A percentile compares a stretch with the other conserved stretches of the same genome.
Evolutionary conservation across 2,329 filamentous ascomycete genomes (phyloP).

Genomic region (Stagonosporopsis vannaccii): DNA sequence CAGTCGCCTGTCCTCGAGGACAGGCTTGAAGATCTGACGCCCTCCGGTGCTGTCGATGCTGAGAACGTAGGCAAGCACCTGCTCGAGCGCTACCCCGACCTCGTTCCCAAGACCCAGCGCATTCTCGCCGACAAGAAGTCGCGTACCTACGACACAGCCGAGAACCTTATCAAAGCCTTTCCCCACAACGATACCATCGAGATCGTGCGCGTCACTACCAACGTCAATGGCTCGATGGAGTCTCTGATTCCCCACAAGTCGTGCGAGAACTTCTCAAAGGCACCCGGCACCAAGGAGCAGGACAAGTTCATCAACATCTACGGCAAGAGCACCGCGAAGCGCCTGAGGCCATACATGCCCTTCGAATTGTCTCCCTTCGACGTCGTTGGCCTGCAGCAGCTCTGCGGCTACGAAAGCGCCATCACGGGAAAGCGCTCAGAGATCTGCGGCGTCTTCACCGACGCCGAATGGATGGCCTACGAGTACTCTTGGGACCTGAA

Average conservation of each 20-base stretch:
- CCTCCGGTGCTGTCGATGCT: conserved; percentile 56
- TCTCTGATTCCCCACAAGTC: conserved; percentile 45
- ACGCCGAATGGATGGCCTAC: conserved; percentile 69
- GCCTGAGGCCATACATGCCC: conserved; percentile 33
- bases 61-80: conserved; percentile 68
- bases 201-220: conserved; percentile 42
- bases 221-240: conserved; percentile 40
- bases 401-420: conserved; percentile 70
- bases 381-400: conserved; percentile 69
- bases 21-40: conserved; percentile 51
- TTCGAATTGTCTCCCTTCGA: conserved; percentile 69
- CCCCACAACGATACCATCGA: conserved; percentile 40
- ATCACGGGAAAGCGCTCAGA: conserved; percentile 66
- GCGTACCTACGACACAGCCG: conserved; percentile 45
- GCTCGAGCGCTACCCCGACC: conserved; percentile 60
- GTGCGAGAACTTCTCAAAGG: conserved; percentile 44
- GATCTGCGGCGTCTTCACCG: conserved; percentile 63
- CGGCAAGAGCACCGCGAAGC: conserved; percentile 31
- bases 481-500: conserved; percentile 69
- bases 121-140: conserved; percentile 48
- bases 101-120: conserved; percentile 51
- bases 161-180: conserved; percentile 40
- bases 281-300: conserved; percentile 41
- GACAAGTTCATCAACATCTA: conserved; percentile 40
- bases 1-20: conserved; percentile 62